Base-by-base conservation (phyloP, 2,329 filamentous ascomycete genomes). In the Colletotrichum spaethianum region DNA sequence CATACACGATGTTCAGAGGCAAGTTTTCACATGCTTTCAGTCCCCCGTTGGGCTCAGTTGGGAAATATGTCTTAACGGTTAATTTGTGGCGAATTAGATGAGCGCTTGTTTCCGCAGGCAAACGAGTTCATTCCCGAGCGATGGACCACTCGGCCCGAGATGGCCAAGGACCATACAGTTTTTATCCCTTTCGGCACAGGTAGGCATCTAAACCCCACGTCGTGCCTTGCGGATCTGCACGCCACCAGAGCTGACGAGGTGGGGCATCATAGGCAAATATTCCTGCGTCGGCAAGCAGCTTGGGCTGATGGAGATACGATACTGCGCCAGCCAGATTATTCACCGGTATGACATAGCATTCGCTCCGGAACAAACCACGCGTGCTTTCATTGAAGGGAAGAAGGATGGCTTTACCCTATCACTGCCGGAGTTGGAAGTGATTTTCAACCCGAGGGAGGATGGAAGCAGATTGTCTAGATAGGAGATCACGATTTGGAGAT, bases 211-310 rank as follows among this genome's bases (percentile, higher is more conserved):
- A 44, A 52, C 23, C n/a, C 8, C 67, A 53, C 36, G n/a, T 26
- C 61, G 11, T 23, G 16, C 14, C 31, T 36, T 23, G n/a, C 20
- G 18, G 28, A 36, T 38, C 28, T 23, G 31, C 23, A 48, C 9
- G n/a, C 14, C 11, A 6, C 31, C n/a, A n/a, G 46, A 53, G 46
- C 61, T 63, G 46, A 63, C 23, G 23, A 33, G 33, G 18, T 31
- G 18, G n/a, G 6, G 18, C 12, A 9, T 12, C 11, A 2, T 23
- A 80, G 80, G 81, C 3, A 77, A 75, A 1, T 79, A 79, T 59
- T 78, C 79, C 6, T 83, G 82, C 50, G 79, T 80, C 1, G 82
- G 82, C 1, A 82, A 82, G 67, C 78, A 79, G 66, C 75, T 83
- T 1, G 82, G 77, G 0, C 71, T 83, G 46, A 80, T 82, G 77